These are phyloP conservation scores for Pleurotus citrinopileatus DNA, from an alignment of 768 basidiomycete genomes.

Conservation along the genomic window DNA sequence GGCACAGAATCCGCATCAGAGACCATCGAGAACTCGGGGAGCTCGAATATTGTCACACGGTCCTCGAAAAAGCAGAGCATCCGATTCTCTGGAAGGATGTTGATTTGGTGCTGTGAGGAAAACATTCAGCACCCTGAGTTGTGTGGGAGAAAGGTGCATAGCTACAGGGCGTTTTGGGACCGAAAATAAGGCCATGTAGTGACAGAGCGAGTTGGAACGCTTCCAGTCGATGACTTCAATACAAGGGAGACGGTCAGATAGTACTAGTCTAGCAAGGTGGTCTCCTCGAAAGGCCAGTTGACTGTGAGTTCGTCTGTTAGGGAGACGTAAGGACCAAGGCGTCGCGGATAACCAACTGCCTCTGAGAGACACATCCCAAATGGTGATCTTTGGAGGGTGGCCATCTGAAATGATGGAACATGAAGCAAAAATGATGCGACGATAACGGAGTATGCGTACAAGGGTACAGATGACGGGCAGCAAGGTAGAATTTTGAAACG, in stretches of 20 bases:
- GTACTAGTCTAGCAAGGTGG: not conserved
- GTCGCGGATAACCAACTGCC: not conserved
- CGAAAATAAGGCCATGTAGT: not conserved
- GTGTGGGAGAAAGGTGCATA: no score
- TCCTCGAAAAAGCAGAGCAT: not conserved
- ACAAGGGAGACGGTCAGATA: not conserved
- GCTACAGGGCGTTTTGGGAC: not conserved
- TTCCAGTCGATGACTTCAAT: not conserved
- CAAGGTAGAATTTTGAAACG: not conserved
- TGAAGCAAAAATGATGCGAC: not conserved
- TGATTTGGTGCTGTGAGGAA: not conserved
- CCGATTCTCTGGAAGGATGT: not conserved
- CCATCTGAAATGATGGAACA: not conserved
- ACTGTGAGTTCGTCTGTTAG: not conserved
- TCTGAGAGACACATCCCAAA: not conserved
- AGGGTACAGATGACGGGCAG: not conserved
- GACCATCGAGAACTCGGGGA: not conserved
- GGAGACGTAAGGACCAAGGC: not conserved
- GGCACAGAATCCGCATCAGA: not conserved
- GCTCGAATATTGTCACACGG: not conserved
- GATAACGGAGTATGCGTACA: no score
- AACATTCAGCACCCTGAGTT: not conserved
- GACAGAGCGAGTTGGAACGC: not conserved
- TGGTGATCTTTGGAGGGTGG: not conserved
- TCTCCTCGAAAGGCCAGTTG: not conserved